phyloP scores from a whole-genome alignment of 805 yeast species.

The Torulaspora delbrueckii region DNA sequence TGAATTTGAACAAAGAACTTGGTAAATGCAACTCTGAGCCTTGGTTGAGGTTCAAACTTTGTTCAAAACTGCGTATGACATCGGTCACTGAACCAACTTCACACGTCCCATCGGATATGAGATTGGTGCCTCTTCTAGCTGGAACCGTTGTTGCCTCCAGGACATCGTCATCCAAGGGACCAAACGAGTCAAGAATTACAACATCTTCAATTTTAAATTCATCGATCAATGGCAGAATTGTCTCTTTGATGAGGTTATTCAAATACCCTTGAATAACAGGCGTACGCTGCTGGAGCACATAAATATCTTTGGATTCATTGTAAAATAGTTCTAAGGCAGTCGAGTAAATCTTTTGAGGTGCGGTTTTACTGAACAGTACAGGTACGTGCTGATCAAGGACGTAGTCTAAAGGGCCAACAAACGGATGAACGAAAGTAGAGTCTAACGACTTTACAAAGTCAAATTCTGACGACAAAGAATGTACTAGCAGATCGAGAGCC shows the following conservation, averaged over 20 bases:
- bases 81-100: slow-evolving; percentile 22
- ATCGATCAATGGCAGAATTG: slow-evolving; percentile 47
- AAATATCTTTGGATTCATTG: slow-evolving; percentile 38
- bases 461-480: slow-evolving; percentile 47
- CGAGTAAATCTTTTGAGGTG: slow-evolving; percentile 35
- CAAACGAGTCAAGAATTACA: slow-evolving; percentile 65
- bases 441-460: slow-evolving; percentile 52
- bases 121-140: slow-evolving; percentile 6
- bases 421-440: slow-evolving; percentile 65
- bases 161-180: slow-evolving; percentile 40
- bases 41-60: slow-evolving; percentile 19
- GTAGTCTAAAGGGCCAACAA: slow-evolving; percentile 72
- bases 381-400: slow-evolving; percentile 18
- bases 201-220: slow-evolving; percentile 42
- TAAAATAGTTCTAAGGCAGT: slow-evolving; percentile 64
- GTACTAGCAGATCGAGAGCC: slow-evolving; percentile 65
- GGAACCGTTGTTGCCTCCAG: slow-evolving; percentile 8
- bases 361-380: slow-evolving; percentile 13
- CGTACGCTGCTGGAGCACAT: slow-evolving; percentile 75
- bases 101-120: slow-evolving; percentile 26
- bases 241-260: slow-evolving; percentile 45
- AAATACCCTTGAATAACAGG: slow-evolving; percentile 71
- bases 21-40: slow-evolving; percentile 15
- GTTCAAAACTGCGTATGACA: slow-evolving; percentile 22
- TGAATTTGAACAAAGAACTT: slow-evolving; percentile 23